Percentiles rank a stretch among this genome's conserved stretches.
Evolutionary conservation across 805 yeast genomes (phyloP).

Genomic region (Cyberlindnera mycetangii): DNA sequence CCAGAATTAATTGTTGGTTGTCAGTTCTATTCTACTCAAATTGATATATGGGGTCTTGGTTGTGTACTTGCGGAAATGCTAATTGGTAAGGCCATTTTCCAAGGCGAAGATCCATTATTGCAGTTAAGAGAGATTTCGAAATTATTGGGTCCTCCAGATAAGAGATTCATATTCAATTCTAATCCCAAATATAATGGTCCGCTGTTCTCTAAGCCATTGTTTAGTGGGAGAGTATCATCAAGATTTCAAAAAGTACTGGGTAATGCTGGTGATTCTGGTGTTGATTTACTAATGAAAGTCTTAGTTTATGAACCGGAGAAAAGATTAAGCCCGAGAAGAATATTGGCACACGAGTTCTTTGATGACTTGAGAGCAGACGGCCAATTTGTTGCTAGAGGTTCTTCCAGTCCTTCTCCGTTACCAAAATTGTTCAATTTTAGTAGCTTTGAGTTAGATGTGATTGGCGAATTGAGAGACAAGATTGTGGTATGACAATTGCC

Average conservation of each 20-base stretch:
- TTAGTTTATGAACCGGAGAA: slow-evolving; percentile 87
- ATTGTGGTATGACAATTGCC: slow-evolving; percentile 12
- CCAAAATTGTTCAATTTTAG: slow-evolving; percentile 66
- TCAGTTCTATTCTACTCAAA: slow-evolving; percentile 80
- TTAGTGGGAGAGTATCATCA: slow-evolving; percentile 50
- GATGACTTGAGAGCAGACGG: slow-evolving; percentile 69
- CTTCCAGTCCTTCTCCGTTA: slow-evolving; percentile 39
- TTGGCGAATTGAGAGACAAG: slow-evolving; percentile 30
- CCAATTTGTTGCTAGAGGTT: slow-evolving; percentile 55
- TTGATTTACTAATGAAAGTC: slow-evolving; percentile 77
- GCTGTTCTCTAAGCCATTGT: slow-evolving; percentile 62
- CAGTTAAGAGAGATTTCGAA: slow-evolving; percentile 91
- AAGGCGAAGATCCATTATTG: slow-evolving; percentile 84
- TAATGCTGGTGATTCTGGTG: slow-evolving; percentile 79
- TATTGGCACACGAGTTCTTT: slow-evolving; percentile 85
- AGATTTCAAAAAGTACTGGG: slow-evolving; percentile 66
- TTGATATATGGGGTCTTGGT: slow-evolving; percentile 97
- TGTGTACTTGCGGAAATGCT: slow-evolving; percentile 95
- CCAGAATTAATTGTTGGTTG: slow-evolving; percentile 95
- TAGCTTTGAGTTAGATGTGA: slow-evolving; percentile 57
- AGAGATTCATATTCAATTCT: slow-evolving; percentile 65
- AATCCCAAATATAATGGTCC: slow-evolving; percentile 78
- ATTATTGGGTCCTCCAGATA: slow-evolving; percentile 83
- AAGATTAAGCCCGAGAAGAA: slow-evolving; percentile 77
- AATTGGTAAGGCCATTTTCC: slow-evolving; percentile 91